Evolutionary conservation across 73 alveolate genomes (phyloP).

Genomic region (Stentor roeselii): DNA sequence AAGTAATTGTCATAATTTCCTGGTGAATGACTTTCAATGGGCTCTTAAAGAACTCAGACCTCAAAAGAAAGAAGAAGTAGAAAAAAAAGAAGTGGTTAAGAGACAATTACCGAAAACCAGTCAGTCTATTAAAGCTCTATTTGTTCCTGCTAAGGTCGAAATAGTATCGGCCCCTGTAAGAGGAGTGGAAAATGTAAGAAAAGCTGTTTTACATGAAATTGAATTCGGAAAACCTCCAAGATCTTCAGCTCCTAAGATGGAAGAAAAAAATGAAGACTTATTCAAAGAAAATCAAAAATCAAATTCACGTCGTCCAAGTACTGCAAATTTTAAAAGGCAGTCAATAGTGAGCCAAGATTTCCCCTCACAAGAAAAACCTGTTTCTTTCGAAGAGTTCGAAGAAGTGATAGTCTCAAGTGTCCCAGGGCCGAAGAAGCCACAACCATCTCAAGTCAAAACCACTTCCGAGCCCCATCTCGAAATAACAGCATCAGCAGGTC

Average conservation of each 20-base stretch:
- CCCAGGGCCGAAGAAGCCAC: not conserved
- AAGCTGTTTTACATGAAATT: not conserved
- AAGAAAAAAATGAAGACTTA: not conserved
- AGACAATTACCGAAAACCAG: not conserved
- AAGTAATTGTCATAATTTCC: not conserved
- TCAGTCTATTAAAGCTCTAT: not conserved
- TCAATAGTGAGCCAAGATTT: not conserved
- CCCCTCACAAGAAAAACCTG: too few species aligned
- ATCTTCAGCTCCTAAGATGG: not conserved
- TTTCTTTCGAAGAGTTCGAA: not conserved
- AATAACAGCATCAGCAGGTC: too few species aligned
- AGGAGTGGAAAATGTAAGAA: not conserved
- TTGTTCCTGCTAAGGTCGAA: not conserved
- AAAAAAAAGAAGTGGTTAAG: too few species aligned
- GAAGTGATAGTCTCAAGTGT: not conserved
- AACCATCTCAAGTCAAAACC: not conserved
- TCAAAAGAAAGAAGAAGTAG: too few species aligned
- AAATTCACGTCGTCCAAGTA: too few species aligned
- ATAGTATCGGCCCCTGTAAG: not conserved
- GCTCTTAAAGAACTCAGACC: too few species aligned
- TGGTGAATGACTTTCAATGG: not conserved
- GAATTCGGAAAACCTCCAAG: not conserved
- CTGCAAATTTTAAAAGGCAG: not conserved
- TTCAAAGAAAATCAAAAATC: not conserved
- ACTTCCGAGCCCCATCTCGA: too few species aligned